Base-by-base conservation (phyloP, 2,329 filamentous ascomycete genomes). In the Calonectria fujianensis region DNA sequence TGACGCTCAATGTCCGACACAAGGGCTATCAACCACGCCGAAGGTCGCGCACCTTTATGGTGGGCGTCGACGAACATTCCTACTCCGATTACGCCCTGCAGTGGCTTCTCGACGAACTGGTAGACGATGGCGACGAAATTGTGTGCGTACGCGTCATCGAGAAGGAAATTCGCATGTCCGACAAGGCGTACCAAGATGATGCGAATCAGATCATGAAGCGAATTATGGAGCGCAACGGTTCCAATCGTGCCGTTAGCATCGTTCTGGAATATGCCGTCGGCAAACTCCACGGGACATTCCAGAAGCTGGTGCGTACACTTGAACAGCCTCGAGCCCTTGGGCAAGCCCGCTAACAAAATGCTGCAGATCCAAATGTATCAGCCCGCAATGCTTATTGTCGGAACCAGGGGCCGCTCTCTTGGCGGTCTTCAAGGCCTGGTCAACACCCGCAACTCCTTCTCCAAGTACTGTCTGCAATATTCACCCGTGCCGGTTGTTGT, bases 401-500 rank as follows among this genome's bases (percentile, higher is more conserved):
- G 96, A 54, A 98, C 96, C 1, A 92, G 94, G 80, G 96, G 96
- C 59, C 91, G 95, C 70, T 96, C 94, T 48, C 89, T 98, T 2
- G 95, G 95, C 41, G 95, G 96, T 32, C 93, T 98, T 72, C 96
- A 98, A 83, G 95, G 95, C 63, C 88, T 98, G 37, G 91, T 98
- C 52, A 95, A 95, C 64, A 91, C 90, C 39, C 87, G 90, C 54
- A 97, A 95, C 77, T 97, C 94, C 0, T 96, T 98, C 57, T 97
- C 95, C 32, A 98, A 98, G 83, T 98, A 98, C 85, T 98, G 96
- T 81, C 89, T 98, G 16, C 96, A 98, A 83, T 96, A 98, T 83
- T 98, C 95, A 2, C 96, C 96, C 0, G 95, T 98, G 1, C 96
- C 96, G 1, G 96, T 98, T 10, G 96, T 98, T 37, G 96, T 98